Conservation (phyloP, 129 eudicot species). For the Erigeron canadensis region DNA sequence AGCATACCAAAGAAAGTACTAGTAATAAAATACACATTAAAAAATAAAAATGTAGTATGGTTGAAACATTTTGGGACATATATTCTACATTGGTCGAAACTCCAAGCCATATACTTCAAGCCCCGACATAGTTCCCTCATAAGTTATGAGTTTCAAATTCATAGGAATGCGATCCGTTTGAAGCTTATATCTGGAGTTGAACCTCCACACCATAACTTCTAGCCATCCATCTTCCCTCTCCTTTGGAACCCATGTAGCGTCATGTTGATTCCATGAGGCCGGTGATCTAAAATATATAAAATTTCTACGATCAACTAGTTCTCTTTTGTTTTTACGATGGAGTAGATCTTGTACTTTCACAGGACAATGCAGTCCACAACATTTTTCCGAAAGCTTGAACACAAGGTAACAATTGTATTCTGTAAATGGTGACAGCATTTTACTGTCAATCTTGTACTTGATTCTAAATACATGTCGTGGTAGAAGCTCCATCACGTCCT, state of each 20-base stretch:
- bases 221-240: too few relatives aligned
- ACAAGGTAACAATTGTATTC: slow-evolving; percentile 17
- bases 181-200: background rate
- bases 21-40: background rate
- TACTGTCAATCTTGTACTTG: background rate
- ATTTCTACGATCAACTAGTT: too few relatives aligned
- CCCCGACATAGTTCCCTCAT: background rate
- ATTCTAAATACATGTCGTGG: background rate
- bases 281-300: slow-evolving; percentile 5
- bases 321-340: background rate
- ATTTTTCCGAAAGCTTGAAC: slow-evolving; percentile 22
- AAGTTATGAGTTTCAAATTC: slow-evolving; percentile 4
- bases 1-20: background rate
- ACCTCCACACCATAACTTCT: slow-evolving; percentile 11
- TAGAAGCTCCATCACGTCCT: slow-evolving; percentile 11
- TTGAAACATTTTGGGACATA: too few relatives aligned
- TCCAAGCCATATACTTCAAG: too few relatives aligned
- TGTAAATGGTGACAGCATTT: slow-evolving; percentile 12
- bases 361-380: background rate
- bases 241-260: too few relatives aligned
- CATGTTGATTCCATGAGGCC: background rate
- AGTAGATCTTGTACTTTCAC: slow-evolving; percentile 16
- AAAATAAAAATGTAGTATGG: too few relatives aligned
- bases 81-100: too few relatives aligned
- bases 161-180: background rate